Conservation (phyloP, 2,329 filamentous ascomycete species). For the Bertia moriformis region DNA sequence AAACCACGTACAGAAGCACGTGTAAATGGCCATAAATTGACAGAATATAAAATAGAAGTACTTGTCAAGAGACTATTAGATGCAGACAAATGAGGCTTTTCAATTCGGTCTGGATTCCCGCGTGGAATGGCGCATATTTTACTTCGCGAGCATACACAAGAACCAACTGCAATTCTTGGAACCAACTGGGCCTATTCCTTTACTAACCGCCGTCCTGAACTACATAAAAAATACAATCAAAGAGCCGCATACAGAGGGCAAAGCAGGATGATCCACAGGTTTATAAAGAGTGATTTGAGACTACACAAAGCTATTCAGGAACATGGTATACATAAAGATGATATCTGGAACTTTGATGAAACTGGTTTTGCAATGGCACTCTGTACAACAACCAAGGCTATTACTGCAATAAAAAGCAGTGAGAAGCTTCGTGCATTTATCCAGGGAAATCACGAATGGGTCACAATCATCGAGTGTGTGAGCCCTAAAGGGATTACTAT, state of each 20-base stretch:
- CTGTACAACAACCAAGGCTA: constrained; percentile 3
- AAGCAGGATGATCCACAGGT: not conserved
- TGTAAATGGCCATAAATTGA: not conserved
- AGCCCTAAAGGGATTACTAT: constrained; percentile 1
- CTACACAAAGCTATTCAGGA: constrained; percentile 2
- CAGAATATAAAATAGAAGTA: not conserved
- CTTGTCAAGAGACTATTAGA: not conserved
- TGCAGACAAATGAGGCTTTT: not conserved
- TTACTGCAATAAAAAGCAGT: constrained; percentile 3
- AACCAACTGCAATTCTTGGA: not conserved
- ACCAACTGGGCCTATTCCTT: not conserved
- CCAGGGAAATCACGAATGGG: constrained; percentile 4
- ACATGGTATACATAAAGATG: constrained; percentile 3
- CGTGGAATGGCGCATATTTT: not conserved
- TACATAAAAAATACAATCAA: not conserved
- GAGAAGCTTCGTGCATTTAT: constrained; percentile 3
- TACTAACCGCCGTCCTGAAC: not conserved
- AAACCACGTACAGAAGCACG: not conserved
- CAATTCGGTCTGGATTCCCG: not conserved
- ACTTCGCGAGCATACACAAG: not conserved
- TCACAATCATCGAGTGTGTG: constrained; percentile 5
- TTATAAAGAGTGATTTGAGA: not conserved
- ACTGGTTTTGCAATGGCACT: constrained; percentile 4
- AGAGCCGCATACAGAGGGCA: not conserved
- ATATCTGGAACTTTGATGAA: constrained; percentile 3